A percentile compares a stretch with the other conserved stretches of the same genome.
Conservation (phyloP, 805 yeast genomes). For the Suhomyces canberraensis region DNA sequence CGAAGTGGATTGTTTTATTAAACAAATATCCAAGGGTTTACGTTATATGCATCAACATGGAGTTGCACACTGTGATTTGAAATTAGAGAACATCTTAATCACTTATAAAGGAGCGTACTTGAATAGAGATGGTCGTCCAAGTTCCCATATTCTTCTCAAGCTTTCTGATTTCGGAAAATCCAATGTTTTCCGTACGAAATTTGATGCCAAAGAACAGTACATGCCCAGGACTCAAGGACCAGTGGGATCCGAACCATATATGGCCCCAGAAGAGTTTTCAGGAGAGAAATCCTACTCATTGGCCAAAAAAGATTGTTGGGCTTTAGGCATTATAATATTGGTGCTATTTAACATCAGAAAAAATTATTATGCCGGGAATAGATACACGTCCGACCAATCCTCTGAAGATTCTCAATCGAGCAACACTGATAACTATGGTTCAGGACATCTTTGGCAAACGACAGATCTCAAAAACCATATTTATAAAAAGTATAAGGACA, state of each 20-base stretch:
- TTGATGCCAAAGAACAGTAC: constrained; percentile 55
- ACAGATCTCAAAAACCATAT: constrained; percentile 22
- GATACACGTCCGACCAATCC: constrained; percentile 38
- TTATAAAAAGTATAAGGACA: constrained; percentile 24
- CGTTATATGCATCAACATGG: constrained; percentile 87
- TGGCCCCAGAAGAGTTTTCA: constrained; percentile 83
- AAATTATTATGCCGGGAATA: constrained; percentile 18
- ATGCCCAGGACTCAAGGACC: constrained; percentile 61
- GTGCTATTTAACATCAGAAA: constrained; percentile 30
- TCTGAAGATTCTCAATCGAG: constrained; percentile 8
- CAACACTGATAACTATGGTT: constrained; percentile 11
- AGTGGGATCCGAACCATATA: constrained; percentile 87
- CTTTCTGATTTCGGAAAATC: constrained; percentile 84
- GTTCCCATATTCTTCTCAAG: constrained; percentile 20
- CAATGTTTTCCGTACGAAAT: constrained; percentile 84
- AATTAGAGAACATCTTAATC: constrained; percentile 80
- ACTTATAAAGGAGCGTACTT: constrained; percentile 32
- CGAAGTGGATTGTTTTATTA: constrained; percentile 88
- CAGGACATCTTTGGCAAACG: constrained; percentile 32
- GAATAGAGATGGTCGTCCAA: not conserved
- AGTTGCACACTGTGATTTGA: constrained; percentile 89
- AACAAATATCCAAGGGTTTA: constrained; percentile 79
- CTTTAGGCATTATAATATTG: constrained; percentile 58
- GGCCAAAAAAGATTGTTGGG: constrained; percentile 83
- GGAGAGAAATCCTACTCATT: constrained; percentile 56